Conservation (phyloP, 169 alveolate species). For the Plasmodium ovale region DNA sequence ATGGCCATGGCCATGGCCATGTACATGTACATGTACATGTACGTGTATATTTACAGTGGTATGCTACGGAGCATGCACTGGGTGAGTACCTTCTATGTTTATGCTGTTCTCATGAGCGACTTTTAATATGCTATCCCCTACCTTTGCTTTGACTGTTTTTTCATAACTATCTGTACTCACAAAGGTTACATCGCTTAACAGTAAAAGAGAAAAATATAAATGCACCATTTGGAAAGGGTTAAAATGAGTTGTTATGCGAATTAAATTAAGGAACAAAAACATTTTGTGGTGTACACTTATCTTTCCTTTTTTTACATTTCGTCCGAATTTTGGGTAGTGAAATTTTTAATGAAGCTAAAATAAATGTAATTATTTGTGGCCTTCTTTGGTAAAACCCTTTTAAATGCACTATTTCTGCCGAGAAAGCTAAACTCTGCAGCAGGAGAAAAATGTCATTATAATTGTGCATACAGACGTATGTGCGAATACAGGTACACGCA, state of each 20-base stretch:
- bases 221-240: neutral
- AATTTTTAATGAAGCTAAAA: conserved; percentile 20
- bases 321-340: conserved; percentile 37
- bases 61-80: neutral
- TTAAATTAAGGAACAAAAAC: neutral
- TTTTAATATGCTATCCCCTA: conserved; percentile 86
- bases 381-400: conserved; percentile 38
- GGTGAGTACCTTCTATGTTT: conserved; percentile 85
- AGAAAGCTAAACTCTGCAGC: conserved; percentile 25
- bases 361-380: conserved; percentile 13
- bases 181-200: conserved; percentile 78
- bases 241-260: neutral
- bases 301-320: conserved; percentile 33
- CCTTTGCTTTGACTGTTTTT: conserved; percentile 81
- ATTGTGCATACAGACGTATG: neutral
- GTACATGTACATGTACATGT: neutral
- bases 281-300: neutral
- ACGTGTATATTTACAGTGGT: neutral
- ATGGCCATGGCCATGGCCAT: neutral
- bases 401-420: conserved; percentile 24
- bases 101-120: conserved; percentile 87
- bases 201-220: conserved; percentile 4
- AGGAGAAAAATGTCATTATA: neutral
- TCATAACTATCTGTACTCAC: conserved; percentile 80
- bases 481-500: too few relatives aligned